These are phyloP conservation scores for Paradendryphiella salina DNA, from an alignment of 2,329 filamentous ascomycete species.

Conservation along the genomic window DNA sequence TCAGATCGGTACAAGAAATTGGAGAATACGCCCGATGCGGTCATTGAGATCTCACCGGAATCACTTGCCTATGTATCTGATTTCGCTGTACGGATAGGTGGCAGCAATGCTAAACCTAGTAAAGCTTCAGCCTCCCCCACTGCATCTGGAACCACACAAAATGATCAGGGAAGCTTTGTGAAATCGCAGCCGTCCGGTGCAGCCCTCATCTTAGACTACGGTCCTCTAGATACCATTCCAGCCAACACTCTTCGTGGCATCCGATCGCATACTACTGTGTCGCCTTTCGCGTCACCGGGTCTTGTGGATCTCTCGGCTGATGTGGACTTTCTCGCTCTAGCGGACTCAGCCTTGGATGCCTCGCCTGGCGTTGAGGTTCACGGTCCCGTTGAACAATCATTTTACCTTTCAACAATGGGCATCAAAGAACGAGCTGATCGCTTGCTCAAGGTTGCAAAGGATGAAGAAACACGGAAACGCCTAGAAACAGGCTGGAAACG, in stretches of 20 bases:
- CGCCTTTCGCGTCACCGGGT: conserved; percentile 77
- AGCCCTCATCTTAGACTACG: conserved; percentile 95
- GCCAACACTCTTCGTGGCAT: conserved; percentile 91
- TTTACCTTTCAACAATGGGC: conserved; percentile 79
- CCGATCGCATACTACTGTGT: conserved; percentile 72
- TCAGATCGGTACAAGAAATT: conserved; percentile 79
- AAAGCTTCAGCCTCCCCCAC: conserved; percentile 48
- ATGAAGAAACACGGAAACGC: conserved; percentile 48
- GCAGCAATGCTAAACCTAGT: conserved; percentile 46
- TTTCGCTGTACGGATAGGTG: conserved; percentile 83
- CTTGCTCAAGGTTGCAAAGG: conserved; percentile 43
- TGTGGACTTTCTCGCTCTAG: conserved; percentile 87
- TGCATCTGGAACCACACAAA: conserved; percentile 14
- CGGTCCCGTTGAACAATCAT: conserved; percentile 83
- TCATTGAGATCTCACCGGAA: conserved; percentile 90
- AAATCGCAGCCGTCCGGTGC: conserved; percentile 74
- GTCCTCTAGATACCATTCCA: conserved; percentile 75
- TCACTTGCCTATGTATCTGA: conserved; percentile 77
- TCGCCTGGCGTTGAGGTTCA: conserved; percentile 86
- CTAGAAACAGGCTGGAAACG: conserved; percentile 77
- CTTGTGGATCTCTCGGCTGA: conserved; percentile 88
- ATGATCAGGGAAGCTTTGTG: conserved; percentile 39
- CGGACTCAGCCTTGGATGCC: conserved; percentile 75
- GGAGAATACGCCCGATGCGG: conserved; percentile 66
- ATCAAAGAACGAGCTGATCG: conserved; percentile 57